These are phyloP conservation scores for Porcisia deanei DNA, from an alignment of 208 protist genomes.

Conservation along the genomic window DNA sequence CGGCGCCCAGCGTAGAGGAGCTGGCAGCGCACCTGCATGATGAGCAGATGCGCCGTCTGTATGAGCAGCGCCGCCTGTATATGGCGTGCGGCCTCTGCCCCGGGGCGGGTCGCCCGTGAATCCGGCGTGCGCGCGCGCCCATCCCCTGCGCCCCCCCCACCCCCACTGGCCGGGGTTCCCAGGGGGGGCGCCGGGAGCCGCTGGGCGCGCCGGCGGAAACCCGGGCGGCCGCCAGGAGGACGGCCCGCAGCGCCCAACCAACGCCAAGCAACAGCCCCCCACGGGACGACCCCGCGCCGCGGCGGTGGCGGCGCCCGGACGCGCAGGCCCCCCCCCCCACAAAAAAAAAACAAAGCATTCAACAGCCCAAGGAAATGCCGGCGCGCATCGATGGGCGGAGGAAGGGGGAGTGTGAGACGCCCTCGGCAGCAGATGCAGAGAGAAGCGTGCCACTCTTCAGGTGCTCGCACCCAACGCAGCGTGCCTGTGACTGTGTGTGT, in stretches of 20 bases:
- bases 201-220: neutral
- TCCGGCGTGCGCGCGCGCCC: neutral
- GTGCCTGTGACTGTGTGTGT: too few species aligned
- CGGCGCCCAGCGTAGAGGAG: conserved; percentile 20
- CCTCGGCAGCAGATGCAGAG: too few species aligned
- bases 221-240: neutral
- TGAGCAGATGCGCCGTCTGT: conserved; percentile 23
- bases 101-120: too few species aligned
- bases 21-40: conserved; percentile 28
- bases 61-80: conserved; percentile 20
- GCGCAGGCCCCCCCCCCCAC: too few species aligned
- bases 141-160: neutral
- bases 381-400: too few species aligned
- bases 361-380: too few species aligned
- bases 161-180: neutral
- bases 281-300: too few species aligned
- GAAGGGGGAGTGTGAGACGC: too few species aligned
- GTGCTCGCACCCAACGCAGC: neutral
- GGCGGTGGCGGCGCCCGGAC: too few species aligned
- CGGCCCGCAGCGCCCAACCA: neutral
- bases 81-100: neutral
- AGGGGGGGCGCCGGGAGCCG: too few species aligned
- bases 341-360: too few species aligned
- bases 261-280: neutral
- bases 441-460: too few species aligned